A percentile compares a stretch with the other conserved stretches of the same genome.
Evolutionary conservation across 805 yeast genomes (phyloP).

Genomic region (Candida dajiaensis): DNA sequence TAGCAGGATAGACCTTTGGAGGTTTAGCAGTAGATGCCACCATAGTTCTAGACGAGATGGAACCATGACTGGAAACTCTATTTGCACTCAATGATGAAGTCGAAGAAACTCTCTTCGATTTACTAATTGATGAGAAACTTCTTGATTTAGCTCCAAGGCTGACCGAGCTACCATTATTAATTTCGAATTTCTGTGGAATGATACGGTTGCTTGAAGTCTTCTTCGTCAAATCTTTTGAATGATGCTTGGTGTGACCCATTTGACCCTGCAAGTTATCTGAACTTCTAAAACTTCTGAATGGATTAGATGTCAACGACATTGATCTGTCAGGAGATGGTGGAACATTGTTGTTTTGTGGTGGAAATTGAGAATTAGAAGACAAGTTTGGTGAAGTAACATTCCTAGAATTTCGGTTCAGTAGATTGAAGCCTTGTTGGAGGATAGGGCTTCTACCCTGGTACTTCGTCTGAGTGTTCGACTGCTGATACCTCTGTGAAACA

Average conservation of each 20-base stretch:
- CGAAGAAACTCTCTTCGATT: conserved; percentile 22
- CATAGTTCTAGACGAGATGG: conserved; percentile 34
- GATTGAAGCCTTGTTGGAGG: conserved; percentile 32
- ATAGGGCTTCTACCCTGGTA: conserved; percentile 28
- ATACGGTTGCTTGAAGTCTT: conserved; percentile 38
- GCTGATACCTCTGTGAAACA: conserved; percentile 15
- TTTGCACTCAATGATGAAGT: conserved; percentile 19
- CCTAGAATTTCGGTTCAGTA: conserved; percentile 25
- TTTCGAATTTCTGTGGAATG: conserved; percentile 40
- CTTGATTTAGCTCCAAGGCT: conserved; percentile 40
- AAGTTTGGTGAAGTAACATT: conserved; percentile 20
- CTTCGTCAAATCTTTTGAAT: conserved; percentile 26
- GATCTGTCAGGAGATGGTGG: conserved; percentile 26
- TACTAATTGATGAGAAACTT: conserved; percentile 35
- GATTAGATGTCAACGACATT: conserved; percentile 29
- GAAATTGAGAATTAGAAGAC: conserved; percentile 2
- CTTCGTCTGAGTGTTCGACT: conserved; percentile 12
- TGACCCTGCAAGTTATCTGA: conserved; percentile 19
- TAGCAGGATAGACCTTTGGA: conserved; percentile 85
- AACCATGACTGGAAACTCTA: conserved; percentile 19
- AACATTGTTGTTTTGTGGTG: background rate
- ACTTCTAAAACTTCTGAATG: conserved; percentile 27
- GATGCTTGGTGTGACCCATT: conserved; percentile 23
- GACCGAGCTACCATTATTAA: conserved; percentile 18
- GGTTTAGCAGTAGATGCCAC: conserved; percentile 38